phyloP scores from a whole-genome alignment of 2,329 filamentous ascomycete genomes.

The Hysterium pulicare region DNA sequence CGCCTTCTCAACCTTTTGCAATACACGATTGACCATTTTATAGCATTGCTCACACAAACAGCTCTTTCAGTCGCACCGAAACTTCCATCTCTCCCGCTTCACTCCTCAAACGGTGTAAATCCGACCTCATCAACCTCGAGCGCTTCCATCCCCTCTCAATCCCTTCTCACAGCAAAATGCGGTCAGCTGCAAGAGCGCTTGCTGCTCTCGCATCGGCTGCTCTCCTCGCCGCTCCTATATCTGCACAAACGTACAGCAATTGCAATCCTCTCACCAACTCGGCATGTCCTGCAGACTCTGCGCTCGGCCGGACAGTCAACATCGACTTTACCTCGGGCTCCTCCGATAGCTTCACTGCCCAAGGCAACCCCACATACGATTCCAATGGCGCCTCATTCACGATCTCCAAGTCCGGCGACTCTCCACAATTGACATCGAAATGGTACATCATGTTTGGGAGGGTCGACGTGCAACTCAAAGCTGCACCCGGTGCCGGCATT shows the following conservation, averaged over 20 bases:
- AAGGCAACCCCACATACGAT: constrained; percentile 69
- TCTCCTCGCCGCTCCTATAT: constrained; percentile 37
- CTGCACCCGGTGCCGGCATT: constrained; percentile 84
- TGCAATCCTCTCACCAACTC: constrained; percentile 56
- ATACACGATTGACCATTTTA: constrained; percentile 4
- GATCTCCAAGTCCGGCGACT: constrained; percentile 72
- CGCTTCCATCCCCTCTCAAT: constrained; percentile 1
- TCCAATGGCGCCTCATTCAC: constrained; percentile 78
- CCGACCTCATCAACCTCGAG: too few relatives aligned
- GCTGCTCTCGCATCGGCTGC: constrained; percentile 39
- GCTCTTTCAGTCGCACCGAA: constrained; percentile 7
- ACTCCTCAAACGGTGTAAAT: too few relatives aligned
- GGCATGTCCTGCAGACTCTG: constrained; percentile 70
- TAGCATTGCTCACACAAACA: constrained; percentile 5
- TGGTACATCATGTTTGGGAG: constrained; percentile 99
- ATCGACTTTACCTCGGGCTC: constrained; percentile 78
- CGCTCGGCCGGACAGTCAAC: constrained; percentile 75
- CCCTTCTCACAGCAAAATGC: constrained; percentile 23
- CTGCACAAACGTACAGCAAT: constrained; percentile 53
- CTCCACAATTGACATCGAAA: constrained; percentile 79
- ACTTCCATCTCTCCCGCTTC: too few relatives aligned
- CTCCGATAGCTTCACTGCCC: constrained; percentile 73
- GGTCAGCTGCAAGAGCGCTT: constrained; percentile 30
- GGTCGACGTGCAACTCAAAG: constrained; percentile 80
- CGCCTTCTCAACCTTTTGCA: constrained; percentile 15